A percentile compares a stretch with the other conserved stretches of the same genome.
These are phyloP conservation scores for Colletotrichum viniferum DNA, from an alignment of 2,329 filamentous ascomycete species.

Conservation along the genomic window DNA sequence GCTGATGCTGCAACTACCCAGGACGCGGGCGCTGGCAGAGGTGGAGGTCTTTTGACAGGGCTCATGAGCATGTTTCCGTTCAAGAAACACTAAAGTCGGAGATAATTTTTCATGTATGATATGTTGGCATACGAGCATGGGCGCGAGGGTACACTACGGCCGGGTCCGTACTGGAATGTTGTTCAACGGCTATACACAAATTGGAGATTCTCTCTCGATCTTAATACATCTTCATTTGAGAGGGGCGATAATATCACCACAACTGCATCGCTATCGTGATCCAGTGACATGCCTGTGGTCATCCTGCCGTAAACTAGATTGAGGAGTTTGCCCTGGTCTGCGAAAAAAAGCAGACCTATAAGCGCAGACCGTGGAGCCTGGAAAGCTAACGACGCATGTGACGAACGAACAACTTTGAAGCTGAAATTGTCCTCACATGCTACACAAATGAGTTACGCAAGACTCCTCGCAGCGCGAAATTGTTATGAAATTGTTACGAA, in stretches of 20 bases:
- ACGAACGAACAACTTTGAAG: not conserved
- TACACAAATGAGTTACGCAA: rapidly evolving
- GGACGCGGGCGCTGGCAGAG: not conserved
- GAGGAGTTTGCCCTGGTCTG: not conserved
- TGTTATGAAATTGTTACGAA: rapidly evolving
- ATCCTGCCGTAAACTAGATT: not conserved
- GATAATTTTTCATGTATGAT: not conserved
- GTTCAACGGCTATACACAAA: not conserved
- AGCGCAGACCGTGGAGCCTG: not conserved
- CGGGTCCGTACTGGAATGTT: conserved; percentile 4
- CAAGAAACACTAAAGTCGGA: not conserved
- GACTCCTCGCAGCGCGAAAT: rapidly evolving
- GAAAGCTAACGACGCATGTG: not conserved
- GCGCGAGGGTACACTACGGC: not conserved
- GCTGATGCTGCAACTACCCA: not conserved
- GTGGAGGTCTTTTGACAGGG: not conserved
- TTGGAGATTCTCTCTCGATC: not conserved
- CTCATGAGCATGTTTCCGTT: not conserved
- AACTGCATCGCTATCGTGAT: not conserved
- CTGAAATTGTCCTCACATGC: not conserved
- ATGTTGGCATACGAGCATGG: not conserved
- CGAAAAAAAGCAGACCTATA: not conserved
- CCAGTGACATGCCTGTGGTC: rapidly evolving
- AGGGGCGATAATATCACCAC: not conserved
- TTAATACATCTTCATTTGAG: not conserved